These are phyloP conservation scores for Ganoderma lingzhi DNA, from an alignment of 1,284 basidiomycete species.

Conservation along the genomic window DNA sequence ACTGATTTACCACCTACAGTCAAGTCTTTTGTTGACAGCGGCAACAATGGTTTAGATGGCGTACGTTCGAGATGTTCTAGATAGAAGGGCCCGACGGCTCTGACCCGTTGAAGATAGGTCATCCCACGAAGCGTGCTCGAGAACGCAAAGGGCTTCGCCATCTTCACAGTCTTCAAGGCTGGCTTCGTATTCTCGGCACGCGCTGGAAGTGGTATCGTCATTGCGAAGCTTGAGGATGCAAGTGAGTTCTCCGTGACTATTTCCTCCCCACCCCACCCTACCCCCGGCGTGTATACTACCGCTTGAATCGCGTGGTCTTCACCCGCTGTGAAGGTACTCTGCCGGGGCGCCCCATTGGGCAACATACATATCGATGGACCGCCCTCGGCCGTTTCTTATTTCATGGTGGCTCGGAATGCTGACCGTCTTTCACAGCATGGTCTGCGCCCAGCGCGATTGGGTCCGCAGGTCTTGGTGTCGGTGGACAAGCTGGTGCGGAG, in stretches of 20 bases:
- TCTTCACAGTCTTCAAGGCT: slow-evolving; percentile 84
- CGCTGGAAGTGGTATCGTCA: slow-evolving; percentile 92
- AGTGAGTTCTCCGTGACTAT: slow-evolving; percentile 56
- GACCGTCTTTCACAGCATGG: slow-evolving; percentile 67
- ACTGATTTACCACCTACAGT: slow-evolving; percentile 50
- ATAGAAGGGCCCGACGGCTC: slow-evolving; percentile 9
- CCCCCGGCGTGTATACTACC: slow-evolving; percentile 10
- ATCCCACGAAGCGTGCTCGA: slow-evolving; percentile 74
- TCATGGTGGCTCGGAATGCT: slow-evolving; percentile 5
- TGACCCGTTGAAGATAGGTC: slow-evolving; percentile 47
- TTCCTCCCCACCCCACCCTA: slow-evolving; percentile 1
- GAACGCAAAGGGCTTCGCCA: slow-evolving; percentile 86
- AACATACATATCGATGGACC: background rate
- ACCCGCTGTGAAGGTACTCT: background rate
- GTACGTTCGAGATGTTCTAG: slow-evolving; percentile 41
- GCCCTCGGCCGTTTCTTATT: background rate
- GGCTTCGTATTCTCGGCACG: slow-evolving; percentile 81
- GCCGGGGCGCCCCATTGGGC: background rate
- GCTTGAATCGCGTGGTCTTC: background rate
- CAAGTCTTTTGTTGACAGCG: slow-evolving; percentile 75
- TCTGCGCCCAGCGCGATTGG: slow-evolving; percentile 95
- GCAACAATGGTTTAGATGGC: slow-evolving; percentile 78
- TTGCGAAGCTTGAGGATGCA: slow-evolving; percentile 87
- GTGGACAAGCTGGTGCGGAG: slow-evolving; percentile 85
- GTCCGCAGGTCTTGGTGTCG: slow-evolving; percentile 92